Base-by-base conservation (phyloP, 371 early-diverging fungal genomes). In the Basidiobolus meristosporus region DNA sequence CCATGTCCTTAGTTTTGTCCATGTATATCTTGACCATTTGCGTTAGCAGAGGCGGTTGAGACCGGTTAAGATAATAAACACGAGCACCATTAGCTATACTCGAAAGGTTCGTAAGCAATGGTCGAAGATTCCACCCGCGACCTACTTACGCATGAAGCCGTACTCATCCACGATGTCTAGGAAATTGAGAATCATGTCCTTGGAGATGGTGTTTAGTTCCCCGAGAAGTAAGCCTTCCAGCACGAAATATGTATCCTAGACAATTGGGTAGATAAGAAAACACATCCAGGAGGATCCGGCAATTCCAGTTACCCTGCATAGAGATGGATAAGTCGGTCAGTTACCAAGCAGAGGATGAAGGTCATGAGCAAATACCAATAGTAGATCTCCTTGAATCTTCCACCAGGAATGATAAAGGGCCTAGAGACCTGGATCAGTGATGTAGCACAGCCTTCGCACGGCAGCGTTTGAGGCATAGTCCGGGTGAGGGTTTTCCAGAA, bases 331-430 rank as follows among this genome's bases (percentile, higher is more conserved):
- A n/a, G n/a, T n/a, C n/a, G n/a, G n/a, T n/a, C n/a, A n/a, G n/a
- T n/a, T n/a, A n/a, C n/a, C n/a, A n/a, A n/a, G n/a, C n/a, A n/a
- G n/a, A n/a, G n/a, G n/a, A n/a, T n/a, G n/a, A n/a, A n/a, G n/a
- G n/a, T n/a, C n/a, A n/a, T n/a, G n/a, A n/a, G n/a, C n/a, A n/a
- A n/a, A 5, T 26, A 26, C 90, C 89, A 90, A 52, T 92, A 88
- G 54, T 90, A 89, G 20, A 74, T 62, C 65, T 93, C 90, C 39
- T 78, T 54, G 48, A 93, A 93, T 39, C 90, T 54, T 2, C 90
- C 91, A 3, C 93, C 93, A 10, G 93, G 90, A 7, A 90, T 75
- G 1, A 90, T 70, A 56, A 89, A 90, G 7, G 63, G 71, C 32
- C 67, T 56, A 12, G 60, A 51, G 0, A 69, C 55, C 20, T 60